Evolutionary conservation across 495 filamentous ascomycete genomes (phyloP).

Genomic region (Penicillium angulare): DNA sequence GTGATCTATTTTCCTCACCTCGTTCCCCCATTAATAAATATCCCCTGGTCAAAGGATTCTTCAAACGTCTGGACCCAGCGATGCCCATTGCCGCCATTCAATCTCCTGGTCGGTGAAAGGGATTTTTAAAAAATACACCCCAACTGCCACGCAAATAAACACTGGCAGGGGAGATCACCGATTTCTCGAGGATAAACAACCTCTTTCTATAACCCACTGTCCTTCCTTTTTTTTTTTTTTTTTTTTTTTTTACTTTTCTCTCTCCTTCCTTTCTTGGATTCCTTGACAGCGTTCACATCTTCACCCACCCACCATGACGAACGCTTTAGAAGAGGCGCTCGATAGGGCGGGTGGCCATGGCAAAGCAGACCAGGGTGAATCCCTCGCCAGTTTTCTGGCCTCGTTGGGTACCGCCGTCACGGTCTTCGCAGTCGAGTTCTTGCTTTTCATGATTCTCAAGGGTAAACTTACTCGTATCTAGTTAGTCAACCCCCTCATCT

Average conservation of each 20-base stretch:
- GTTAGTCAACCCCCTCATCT: conserved; percentile 44
- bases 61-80: neutral
- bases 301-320: conserved; percentile 22
- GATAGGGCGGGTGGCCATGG: conserved; percentile 39
- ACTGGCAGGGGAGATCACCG: neutral
- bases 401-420: conserved; percentile 69
- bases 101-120: neutral
- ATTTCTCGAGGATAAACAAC: neutral
- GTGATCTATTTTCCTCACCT: conserved; percentile 14
- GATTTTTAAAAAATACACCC: neutral
- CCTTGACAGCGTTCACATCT: neutral
- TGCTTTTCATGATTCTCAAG: conserved; percentile 74
- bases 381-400: conserved; percentile 63
- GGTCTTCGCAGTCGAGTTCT: conserved; percentile 75
- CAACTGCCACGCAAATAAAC: too few species aligned
- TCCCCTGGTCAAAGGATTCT: neutral
- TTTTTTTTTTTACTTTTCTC: neutral
- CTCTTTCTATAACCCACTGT: neutral
- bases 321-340: conserved; percentile 35
- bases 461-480: conserved; percentile 82
- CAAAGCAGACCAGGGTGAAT: conserved; percentile 46
- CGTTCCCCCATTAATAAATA: neutral
- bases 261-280: neutral
- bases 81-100: conserved; percentile 2
- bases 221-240: neutral